Percentiles rank a stretch among this genome's conserved stretches.
Conservation (phyloP, 2,329 filamentous ascomycete species). For the Sclerotinia borealis region DNA sequence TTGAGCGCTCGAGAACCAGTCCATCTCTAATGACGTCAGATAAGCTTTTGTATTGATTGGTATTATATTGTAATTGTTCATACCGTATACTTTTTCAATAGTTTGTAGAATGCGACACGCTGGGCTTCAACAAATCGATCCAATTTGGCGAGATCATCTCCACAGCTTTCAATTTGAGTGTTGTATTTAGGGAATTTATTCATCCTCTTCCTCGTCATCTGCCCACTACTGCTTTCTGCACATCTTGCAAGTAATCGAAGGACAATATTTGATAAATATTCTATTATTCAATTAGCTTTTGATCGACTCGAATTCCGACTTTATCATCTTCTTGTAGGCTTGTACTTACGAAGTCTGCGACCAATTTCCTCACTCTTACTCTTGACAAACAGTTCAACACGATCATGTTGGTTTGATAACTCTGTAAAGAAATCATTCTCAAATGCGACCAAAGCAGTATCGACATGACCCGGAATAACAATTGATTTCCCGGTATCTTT, state of each 20-base stretch:
- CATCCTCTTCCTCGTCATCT: slow-evolving; percentile 24
- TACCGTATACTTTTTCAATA: slow-evolving; percentile 76
- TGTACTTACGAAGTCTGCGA: slow-evolving; percentile 55
- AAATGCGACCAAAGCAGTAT: slow-evolving; percentile 54
- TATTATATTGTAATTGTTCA: slow-evolving; percentile 13
- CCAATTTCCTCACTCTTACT: slow-evolving; percentile 77
- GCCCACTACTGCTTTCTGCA: slow-evolving; percentile 19
- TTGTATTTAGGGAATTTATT: slow-evolving; percentile 30
- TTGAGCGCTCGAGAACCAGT: slow-evolving; percentile 63
- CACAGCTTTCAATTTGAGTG: slow-evolving; percentile 43
- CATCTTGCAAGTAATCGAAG: slow-evolving; percentile 25
- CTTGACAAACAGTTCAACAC: slow-evolving; percentile 69
- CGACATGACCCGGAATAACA: slow-evolving; percentile 66
- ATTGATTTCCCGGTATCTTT: slow-evolving; percentile 63
- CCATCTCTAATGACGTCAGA: slow-evolving; percentile 59
- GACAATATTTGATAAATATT: slow-evolving; percentile 24
- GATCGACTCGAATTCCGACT: background rate
- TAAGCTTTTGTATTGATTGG: background rate
- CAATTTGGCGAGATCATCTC: slow-evolving; percentile 65
- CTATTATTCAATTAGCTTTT: slow-evolving; percentile 17
- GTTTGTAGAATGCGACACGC: slow-evolving; percentile 70
- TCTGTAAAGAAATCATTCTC: slow-evolving; percentile 67
- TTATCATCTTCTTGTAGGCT: too few relatives aligned
- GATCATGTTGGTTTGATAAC: slow-evolving; percentile 67
- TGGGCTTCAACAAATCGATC: slow-evolving; percentile 70